These are phyloP conservation scores for Leccinellum luteum DNA, from an alignment of 768 basidiomycete species.

Conservation along the genomic window DNA sequence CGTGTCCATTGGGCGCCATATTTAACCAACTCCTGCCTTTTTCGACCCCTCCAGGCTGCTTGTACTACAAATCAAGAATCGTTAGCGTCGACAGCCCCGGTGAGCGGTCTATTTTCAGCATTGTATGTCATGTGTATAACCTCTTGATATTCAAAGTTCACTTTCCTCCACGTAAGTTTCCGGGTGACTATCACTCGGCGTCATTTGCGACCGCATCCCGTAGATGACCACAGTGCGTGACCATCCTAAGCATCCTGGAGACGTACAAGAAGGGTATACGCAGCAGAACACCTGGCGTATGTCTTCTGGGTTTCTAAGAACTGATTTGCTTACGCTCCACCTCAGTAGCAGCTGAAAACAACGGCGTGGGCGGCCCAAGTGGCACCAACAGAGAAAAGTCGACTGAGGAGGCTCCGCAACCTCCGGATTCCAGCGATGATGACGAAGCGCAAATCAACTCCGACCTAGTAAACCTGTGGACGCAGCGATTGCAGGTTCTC, in stretches of 20 bases:
- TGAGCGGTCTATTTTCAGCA: conserved; percentile 7
- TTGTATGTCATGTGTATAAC: background rate
- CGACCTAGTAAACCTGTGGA: conserved; percentile 24
- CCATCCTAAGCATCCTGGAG: background rate
- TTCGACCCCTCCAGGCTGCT: background rate
- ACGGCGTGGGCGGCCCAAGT: conserved; percentile 7
- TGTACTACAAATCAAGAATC: conserved; percentile 2
- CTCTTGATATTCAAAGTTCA: background rate
- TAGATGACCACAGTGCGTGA: conserved; percentile 1
- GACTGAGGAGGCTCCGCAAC: background rate
- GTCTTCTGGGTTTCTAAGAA: background rate
- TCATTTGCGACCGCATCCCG: background rate
- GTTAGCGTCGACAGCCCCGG: background rate
- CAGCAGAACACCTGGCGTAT: conserved; percentile 14
- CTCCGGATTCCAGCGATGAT: conserved; percentile 1
- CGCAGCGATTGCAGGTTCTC: conserved; percentile 26
- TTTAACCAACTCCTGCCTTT: background rate
- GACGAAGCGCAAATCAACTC: conserved; percentile 13
- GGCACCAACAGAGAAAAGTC: conserved; percentile 4
- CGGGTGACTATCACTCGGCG: conserved; percentile 1
- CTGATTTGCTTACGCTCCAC: background rate
- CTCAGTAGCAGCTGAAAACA: conserved; percentile 1
- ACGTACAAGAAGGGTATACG: conserved; percentile 1
- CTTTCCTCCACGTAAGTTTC: background rate
- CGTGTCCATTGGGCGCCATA: background rate